Evolutionary conservation across 163 green algal genomes (phyloP), one percentile per base, ranked within the genome.

Genomic region (Volvox carteri): DNA sequence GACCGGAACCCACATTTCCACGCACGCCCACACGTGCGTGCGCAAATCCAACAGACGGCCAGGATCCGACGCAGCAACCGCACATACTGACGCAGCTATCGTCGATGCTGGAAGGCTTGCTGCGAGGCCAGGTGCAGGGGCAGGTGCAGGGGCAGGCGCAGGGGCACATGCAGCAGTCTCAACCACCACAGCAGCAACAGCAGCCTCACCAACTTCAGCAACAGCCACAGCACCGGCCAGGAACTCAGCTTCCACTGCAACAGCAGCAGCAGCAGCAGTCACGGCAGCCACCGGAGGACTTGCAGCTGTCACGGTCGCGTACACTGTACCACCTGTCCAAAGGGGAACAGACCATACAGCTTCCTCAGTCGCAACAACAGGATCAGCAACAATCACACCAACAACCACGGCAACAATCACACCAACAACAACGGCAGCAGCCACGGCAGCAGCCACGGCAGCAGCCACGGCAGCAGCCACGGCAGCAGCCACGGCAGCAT

Each of bases 211-310:
- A 56, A 8, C 39, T 3, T 6, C 39, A 79, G 25, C 65, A 44
- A 14, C 65, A 75, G 8, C 65, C 11, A 44, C 7, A 75, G 30
- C 65, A 30, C 11, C 65, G 44, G 28, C 65, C 9, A 42, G 8
- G 6, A 16, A 9, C n/a, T 30, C 18, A 46, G 33, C 25, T 23
- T 12, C 74, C 28, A 11, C 74, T 67, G 25, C 25, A 68, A 9
- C 74, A 83, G 46, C 74, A 48, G n/a, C 28, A 68, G n/a, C 44
- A 83, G 46, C 74, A 50, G n/a, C 58, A 68, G 58, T 19, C 25
- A 30, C 58, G n/a, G 33, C 65, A 41, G 16, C 65, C 9, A 30
- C 25, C 7, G 9, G 33, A 75, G 30, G 14, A 68, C 16, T 19
- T 33, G 18, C 23, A 58, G 48, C 48, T 58, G 48, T 14, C 19